Conservation (phyloP, 805 yeast genomes). For the Saccharomycopsis fodiens region DNA sequence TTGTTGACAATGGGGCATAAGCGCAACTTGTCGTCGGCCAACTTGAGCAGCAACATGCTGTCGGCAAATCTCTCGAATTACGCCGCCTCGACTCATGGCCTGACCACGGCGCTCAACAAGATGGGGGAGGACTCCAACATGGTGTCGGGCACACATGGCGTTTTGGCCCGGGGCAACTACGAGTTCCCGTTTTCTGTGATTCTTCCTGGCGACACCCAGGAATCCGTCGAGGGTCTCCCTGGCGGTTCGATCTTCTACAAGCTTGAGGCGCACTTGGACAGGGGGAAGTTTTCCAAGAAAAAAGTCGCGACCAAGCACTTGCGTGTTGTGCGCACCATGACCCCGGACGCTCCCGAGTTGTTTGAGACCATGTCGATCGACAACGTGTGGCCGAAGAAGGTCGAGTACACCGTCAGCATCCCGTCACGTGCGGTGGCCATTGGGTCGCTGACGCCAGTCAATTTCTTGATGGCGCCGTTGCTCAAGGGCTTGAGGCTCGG, state of each 20-base stretch:
- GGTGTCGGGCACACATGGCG: not conserved
- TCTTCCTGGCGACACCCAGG: constrained; percentile 78
- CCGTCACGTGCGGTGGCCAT: constrained; percentile 88
- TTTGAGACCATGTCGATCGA: constrained; percentile 91
- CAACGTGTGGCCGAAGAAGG: constrained; percentile 91
- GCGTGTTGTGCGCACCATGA: constrained; percentile 76
- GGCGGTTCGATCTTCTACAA: constrained; percentile 69
- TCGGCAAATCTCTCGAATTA: not conserved
- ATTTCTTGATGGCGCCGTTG: constrained; percentile 68
- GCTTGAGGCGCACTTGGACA: constrained; percentile 72
- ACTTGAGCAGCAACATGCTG: not conserved
- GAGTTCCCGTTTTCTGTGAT: constrained; percentile 84
- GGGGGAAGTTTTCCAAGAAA: constrained; percentile 67
- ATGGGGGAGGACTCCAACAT: not conserved
- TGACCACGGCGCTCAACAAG: constrained; percentile 2
- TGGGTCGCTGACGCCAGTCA: constrained; percentile 69
- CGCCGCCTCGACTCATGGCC: no score
- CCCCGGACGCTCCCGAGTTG: constrained; percentile 80
- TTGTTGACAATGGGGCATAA: constrained; percentile 7
- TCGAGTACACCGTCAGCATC: constrained; percentile 79
- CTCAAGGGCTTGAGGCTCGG: constrained; percentile 77
- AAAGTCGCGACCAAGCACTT: constrained; percentile 62
- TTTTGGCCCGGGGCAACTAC: constrained; percentile 65
- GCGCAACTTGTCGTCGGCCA: not conserved
- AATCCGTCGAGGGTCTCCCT: constrained; percentile 84